phyloP scores from a whole-genome alignment of 371 early-diverging fungal genomes.

The Circinella minor region DNA sequence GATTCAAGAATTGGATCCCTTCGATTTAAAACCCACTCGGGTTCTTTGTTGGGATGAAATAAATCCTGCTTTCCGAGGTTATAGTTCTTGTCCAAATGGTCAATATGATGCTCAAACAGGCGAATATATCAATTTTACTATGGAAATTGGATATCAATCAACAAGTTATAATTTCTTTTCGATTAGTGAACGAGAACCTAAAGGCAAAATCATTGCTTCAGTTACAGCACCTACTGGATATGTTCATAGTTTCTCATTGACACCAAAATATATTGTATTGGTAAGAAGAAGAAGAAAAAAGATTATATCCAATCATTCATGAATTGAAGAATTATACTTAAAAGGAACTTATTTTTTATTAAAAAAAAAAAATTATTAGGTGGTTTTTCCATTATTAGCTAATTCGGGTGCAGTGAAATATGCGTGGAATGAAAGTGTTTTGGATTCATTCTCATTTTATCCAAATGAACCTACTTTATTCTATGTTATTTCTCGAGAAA shows the following conservation, averaged over 20 bases:
- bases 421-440: constrained; percentile 71
- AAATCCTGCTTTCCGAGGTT: constrained; percentile 73
- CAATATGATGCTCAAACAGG: constrained; percentile 70
- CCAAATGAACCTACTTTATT: constrained; percentile 63
- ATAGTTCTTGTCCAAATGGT: constrained; percentile 71
- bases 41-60: constrained; percentile 67
- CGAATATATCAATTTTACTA: constrained; percentile 76
- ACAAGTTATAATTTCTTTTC: constrained; percentile 73
- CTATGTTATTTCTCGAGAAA: constrained; percentile 73
- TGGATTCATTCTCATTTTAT: constrained; percentile 70
- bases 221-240: constrained; percentile 68
- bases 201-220: constrained; percentile 68
- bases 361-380: constrained; percentile 19
- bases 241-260: constrained; percentile 76
- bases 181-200: constrained; percentile 61
- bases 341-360: neutral
- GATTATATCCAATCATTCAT: neutral
- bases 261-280: constrained; percentile 71
- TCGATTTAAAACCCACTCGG: constrained; percentile 72
- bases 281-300: constrained; percentile 28
- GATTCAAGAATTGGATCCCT: constrained; percentile 77
- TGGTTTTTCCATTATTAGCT: constrained; percentile 59
- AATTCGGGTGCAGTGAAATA: constrained; percentile 69
- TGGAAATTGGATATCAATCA: constrained; percentile 71
- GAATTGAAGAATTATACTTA: neutral